Base-by-base conservation (phyloP, 345 rosid species). In the Brassica rapa region DNA sequence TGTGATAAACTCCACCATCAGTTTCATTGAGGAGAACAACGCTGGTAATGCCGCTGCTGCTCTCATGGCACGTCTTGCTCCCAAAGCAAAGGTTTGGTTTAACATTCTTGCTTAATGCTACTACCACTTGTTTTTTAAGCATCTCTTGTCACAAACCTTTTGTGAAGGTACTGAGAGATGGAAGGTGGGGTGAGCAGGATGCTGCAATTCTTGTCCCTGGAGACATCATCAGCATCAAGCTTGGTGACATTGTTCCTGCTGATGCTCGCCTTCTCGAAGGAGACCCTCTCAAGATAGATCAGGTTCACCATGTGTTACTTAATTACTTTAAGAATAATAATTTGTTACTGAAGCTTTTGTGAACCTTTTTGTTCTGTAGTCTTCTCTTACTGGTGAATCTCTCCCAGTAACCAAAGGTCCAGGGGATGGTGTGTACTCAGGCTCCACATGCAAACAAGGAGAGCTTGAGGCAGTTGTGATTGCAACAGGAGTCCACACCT, bases 21-120 rank as follows among this genome's bases (percentile, higher is more conserved):
- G 98, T 84, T 94, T 94, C 77, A 88, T 92, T 1, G 97, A 94
- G 84, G 99, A 94, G 82, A 94, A 94, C 77, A 94, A 94, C 80
- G 99, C 99, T 0, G 99, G 99, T 53, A 90, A 94, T 68, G 99
- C 97, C 6, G 99, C 98, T 3, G 98, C 99, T 68, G 99, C 99
- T 81, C 90, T 94, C 55, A 94, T 94, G 99, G 99, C 99, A 7
- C 79, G 96, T 66, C 97, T 94, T 65, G 98, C 99, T 12, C 99
- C 99, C 0, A 91, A 91, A 85, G 96, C 96, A 9, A 92, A 93
- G 97, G 99, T 94, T 77, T 77, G 49, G 49, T 41, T 41, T 41
- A 41, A 12, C 62, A 59, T 73, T 68, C 74, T n/a, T 53, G 53
- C 71, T 74, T 14, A 4, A 5, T 72, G 59, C 43, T 78, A 35